These are phyloP conservation scores for Geranium rotundifolium DNA, from an alignment of 345 rosid genomes.

Conservation along the genomic window DNA sequence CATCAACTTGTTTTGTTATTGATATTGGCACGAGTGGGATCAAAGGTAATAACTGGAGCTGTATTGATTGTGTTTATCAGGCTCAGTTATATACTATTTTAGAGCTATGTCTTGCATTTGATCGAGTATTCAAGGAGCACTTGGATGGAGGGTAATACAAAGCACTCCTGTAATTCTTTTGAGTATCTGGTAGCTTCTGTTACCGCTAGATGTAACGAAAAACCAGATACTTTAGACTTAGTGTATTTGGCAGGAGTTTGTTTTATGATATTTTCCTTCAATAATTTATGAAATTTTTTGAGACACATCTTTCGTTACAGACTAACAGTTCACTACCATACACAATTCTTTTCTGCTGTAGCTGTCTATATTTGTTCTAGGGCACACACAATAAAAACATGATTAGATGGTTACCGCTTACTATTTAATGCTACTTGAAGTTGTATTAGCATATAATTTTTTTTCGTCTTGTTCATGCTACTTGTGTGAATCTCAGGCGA, in stretches of 20 bases:
- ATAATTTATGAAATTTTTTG: not conserved
- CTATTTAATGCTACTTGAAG: not conserved
- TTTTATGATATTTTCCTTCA: not conserved
- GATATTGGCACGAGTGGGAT: not conserved
- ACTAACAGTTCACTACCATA: not conserved
- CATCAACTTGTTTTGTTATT: not conserved
- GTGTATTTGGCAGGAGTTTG: not conserved
- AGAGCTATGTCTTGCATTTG: slow-evolving; percentile 66
- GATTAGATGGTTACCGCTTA: not conserved
- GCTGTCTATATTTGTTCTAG: not conserved
- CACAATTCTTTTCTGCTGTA: not conserved
- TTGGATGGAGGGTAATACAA: slow-evolving; percentile 61
- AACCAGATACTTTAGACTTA: not conserved
- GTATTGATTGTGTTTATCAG: slow-evolving; percentile 16
- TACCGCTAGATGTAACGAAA: not conserved
- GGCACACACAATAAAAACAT: too few relatives aligned
- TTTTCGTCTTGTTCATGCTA: not conserved
- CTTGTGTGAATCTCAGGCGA: slow-evolving; percentile 30
- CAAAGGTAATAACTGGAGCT: not conserved
- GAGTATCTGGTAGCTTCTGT: not conserved
- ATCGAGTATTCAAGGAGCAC: slow-evolving; percentile 61
- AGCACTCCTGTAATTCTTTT: not conserved
- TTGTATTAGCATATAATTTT: too few relatives aligned
- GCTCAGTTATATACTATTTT: slow-evolving; percentile 59
- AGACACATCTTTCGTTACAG: not conserved